phyloP scores from a whole-genome alignment of 106 monocot species.

The Cymbidium sinense region DNA sequence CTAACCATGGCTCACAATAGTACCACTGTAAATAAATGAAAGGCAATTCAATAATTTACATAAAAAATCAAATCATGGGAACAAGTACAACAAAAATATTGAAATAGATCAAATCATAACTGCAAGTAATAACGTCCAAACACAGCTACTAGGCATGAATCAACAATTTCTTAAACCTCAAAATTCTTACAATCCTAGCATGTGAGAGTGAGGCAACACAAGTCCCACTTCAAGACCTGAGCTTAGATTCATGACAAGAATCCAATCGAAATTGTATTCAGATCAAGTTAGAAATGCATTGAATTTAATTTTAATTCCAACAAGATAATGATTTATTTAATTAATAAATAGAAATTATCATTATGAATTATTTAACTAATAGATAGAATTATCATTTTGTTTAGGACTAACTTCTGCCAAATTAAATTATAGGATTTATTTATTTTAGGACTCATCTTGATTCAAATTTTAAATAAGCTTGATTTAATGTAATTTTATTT shows the following conservation, averaged over 20 bases:
- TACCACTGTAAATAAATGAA: background rate
- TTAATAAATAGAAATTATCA: too few relatives aligned
- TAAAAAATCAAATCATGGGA: background rate
- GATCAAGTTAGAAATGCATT: background rate
- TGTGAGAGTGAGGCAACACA: background rate
- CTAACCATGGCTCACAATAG: background rate
- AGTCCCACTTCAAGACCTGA: background rate
- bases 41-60: background rate
- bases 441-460: too few relatives aligned
- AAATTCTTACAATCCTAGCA: background rate
- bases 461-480: too few relatives aligned
- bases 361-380: too few relatives aligned
- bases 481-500: too few relatives aligned
- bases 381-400: too few relatives aligned
- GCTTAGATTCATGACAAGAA: background rate
- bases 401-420: too few relatives aligned
- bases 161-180: background rate
- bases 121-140: background rate
- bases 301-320: too few relatives aligned
- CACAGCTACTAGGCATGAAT: background rate
- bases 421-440: too few relatives aligned
- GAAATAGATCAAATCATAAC: background rate
- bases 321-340: too few relatives aligned
- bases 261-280: background rate
- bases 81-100: background rate